Conservation (phyloP, 2,329 filamentous ascomycete species). For the Botrytis cinerea region DNA sequence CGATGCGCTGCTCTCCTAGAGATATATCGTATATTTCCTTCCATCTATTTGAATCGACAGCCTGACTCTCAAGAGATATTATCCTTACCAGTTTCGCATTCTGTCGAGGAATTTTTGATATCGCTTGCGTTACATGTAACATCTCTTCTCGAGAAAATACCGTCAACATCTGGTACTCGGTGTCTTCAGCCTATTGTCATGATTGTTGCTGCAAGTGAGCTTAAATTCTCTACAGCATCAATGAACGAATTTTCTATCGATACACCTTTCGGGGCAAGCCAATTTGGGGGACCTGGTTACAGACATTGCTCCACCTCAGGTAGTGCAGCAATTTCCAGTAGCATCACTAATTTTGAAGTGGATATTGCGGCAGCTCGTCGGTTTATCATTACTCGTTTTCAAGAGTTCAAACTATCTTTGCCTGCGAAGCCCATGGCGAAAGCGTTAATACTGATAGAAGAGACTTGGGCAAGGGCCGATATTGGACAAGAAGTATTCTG, state of each 20-base stretch:
- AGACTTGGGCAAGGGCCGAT: constrained; percentile 37
- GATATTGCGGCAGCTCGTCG: constrained; percentile 36
- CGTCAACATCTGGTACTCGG: constrained; percentile 35
- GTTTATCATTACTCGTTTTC: constrained; percentile 35
- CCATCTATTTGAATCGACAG: constrained; percentile 30
- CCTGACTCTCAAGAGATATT: constrained; percentile 22
- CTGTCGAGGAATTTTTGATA: constrained; percentile 36
- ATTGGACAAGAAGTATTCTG: constrained; percentile 34
- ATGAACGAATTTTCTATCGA: constrained; percentile 2
- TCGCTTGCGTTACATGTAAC: constrained; percentile 37
- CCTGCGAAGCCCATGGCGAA: constrained; percentile 37
- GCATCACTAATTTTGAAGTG: constrained; percentile 36
- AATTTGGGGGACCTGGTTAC: neutral
- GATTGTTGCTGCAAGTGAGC: constrained; percentile 35
- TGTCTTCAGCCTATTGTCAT: constrained; percentile 39
- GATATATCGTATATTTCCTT: constrained; percentile 38
- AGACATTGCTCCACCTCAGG: constrained; percentile 16
- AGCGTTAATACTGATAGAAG: constrained; percentile 34
- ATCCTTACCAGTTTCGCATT: constrained; percentile 27
- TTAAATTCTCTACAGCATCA: constrained; percentile 31
- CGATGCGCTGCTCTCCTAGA: constrained; percentile 36
- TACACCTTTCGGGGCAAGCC: constrained; percentile 9
- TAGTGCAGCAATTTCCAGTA: constrained; percentile 27
- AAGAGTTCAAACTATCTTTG: constrained; percentile 36
- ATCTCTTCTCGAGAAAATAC: constrained; percentile 36